phyloP scores from a whole-genome alignment of 2,329 filamentous ascomycete species.

The Hypoxylon sp. region DNA sequence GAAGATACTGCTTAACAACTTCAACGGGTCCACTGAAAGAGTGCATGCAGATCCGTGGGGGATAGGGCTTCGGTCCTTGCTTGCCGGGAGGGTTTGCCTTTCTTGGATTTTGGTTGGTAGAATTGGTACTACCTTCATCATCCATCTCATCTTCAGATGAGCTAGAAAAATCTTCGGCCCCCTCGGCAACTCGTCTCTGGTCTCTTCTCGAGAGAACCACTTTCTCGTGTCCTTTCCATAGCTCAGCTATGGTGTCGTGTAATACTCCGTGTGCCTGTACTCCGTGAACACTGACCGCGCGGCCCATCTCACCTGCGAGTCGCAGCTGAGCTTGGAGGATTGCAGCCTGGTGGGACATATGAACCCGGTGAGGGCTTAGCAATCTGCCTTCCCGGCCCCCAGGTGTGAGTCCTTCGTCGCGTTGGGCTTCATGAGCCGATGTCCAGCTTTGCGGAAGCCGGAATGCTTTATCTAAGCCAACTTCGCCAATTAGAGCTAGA shows the following conservation, averaged over 20 bases:
- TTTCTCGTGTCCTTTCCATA: constrained; percentile 80
- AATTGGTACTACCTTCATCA: constrained; percentile 49
- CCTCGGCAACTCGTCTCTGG: constrained; percentile 63
- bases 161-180: constrained; percentile 63
- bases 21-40: constrained; percentile 88
- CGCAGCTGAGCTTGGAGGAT: constrained; percentile 78
- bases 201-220: constrained; percentile 73
- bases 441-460: constrained; percentile 76
- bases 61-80: constrained; percentile 73
- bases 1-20: constrained; percentile 82
- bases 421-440: constrained; percentile 55
- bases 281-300: constrained; percentile 78
- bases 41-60: constrained; percentile 92
- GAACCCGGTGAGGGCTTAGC: constrained; percentile 77
- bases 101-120: constrained; percentile 33
- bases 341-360: constrained; percentile 76
- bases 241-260: constrained; percentile 73
- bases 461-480: constrained; percentile 83
- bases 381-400: constrained; percentile 78
- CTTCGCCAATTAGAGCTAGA: constrained; percentile 79
- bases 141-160: constrained; percentile 58
- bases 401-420: constrained; percentile 70
- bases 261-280: constrained; percentile 83
- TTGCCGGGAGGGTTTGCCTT: constrained; percentile 23
- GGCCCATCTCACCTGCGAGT: constrained; percentile 76